Base-by-base conservation (phyloP, 768 basidiomycete genomes). In the Cubamyces lactineus region DNA sequence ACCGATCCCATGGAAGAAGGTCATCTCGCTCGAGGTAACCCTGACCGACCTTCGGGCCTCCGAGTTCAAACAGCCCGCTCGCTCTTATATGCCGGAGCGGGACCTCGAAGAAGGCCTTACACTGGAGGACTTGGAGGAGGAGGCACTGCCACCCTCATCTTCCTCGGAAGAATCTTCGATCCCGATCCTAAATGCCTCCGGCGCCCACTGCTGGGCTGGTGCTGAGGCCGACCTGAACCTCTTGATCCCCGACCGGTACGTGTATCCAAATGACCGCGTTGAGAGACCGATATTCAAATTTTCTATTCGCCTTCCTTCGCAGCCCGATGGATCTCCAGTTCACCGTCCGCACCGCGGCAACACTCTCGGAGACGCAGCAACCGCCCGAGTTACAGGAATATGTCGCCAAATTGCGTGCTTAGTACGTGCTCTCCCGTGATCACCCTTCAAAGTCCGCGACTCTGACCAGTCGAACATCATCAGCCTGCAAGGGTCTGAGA, bases 241-340 rank as follows among this genome's bases (percentile, higher is more conserved):
- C 19, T 75, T 86, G 78, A 73, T 87, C 66, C 86, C 86, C 42
- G 81, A 86, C 67, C 79, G 85, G 86, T 85, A 52, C 60, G 73
- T 50, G 19, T 49, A 57, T 15, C 26, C 21, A 51, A 3, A 6
- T 17, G 17, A 19, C 8, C 7, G n/a, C 28, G 40, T 23, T 26
- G 49, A 23, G 34, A 39, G 42, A 46, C 53, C 58, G 53, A 57
- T 62, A 53, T 58, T 51, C n/a, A 43, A 59, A 57, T 66, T 49
- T 46, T 52, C 42, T 26, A 11, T 16, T 54, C 24, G 23, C 11
- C 49, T 49, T 39, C 26, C 15, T 16, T 54, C 24, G 12, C 61
- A 87, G 86, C 23, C 79, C 84, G 13, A 78, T 86, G 77, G 87
- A 89, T 67, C 67, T 87, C 38, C 84, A 79, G 30, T 74, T 89